A percentile compares a stretch with the other conserved stretches of the same genome.
Evolutionary conservation across 2,329 filamentous ascomycete genomes (phyloP).

Genomic region (Talaromyces sp.): DNA sequence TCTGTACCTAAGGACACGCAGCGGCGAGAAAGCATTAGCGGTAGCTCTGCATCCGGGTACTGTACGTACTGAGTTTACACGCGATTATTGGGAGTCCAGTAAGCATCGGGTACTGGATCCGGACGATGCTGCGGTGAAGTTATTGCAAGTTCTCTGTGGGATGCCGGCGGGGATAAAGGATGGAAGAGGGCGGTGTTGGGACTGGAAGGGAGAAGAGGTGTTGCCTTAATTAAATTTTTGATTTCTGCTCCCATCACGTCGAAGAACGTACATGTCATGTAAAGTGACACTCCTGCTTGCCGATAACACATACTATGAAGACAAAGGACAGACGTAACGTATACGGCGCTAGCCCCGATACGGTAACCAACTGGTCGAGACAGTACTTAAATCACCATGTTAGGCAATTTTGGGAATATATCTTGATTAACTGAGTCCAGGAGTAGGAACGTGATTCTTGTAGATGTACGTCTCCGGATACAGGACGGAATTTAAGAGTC

Average conservation of each 20-base stretch:
- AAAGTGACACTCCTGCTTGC: background rate
- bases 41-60: slow-evolving; percentile 76
- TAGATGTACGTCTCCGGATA: background rate
- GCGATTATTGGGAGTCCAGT: slow-evolving; percentile 63
- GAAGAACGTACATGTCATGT: background rate
- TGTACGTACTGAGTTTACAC: slow-evolving; percentile 69
- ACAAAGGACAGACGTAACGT: background rate
- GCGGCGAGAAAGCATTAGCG: slow-evolving; percentile 61
- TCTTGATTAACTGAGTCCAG: background rate
- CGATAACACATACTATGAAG: background rate
- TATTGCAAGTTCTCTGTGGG: slow-evolving; percentile 57
- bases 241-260: background rate
- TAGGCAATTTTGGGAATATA: background rate
- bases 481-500: slow-evolving; percentile 1
- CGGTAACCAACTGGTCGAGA: background rate
- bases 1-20: slow-evolving; percentile 56
- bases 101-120: slow-evolving; percentile 63
- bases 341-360: background rate
- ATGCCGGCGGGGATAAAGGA: slow-evolving; percentile 38
- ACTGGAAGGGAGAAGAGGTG: slow-evolving; percentile 65
- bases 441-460: background rate
- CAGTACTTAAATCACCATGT: background rate
- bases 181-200: slow-evolving; percentile 63
- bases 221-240: slow-evolving; percentile 43
- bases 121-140: slow-evolving; percentile 61